phyloP scores from a whole-genome alignment of 31 red algal genomes.

The Endocladia muricata region DNA sequence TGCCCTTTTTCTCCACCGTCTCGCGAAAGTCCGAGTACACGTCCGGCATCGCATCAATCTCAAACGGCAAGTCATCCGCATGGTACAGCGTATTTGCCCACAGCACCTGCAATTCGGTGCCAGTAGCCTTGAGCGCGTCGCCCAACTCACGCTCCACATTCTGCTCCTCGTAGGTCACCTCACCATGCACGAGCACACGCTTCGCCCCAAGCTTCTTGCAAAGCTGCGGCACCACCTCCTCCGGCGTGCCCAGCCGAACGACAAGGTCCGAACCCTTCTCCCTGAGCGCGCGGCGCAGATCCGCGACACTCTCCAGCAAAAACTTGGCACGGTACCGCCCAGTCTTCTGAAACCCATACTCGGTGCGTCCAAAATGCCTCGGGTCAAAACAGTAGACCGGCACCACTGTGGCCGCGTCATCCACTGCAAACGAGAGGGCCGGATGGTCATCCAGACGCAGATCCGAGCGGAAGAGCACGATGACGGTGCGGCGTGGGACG shows the following conservation, averaged over 20 bases:
- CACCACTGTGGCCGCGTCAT: conserved; percentile 73
- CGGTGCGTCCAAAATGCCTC: conserved; percentile 92
- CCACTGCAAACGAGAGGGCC: conserved; percentile 70
- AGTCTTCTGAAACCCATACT: conserved; percentile 99
- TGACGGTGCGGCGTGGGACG: conserved; percentile 34
- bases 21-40: conserved; percentile 95
- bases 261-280: conserved; percentile 81
- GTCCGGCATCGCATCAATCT: conserved; percentile 84
- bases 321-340: conserved; percentile 95
- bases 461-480: conserved; percentile 93
- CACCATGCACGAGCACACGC: conserved; percentile 75
- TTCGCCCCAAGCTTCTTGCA: conserved; percentile 41
- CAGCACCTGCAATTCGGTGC: conserved; percentile 51
- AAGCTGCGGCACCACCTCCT: conserved; percentile 73
- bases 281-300: conserved; percentile 71
- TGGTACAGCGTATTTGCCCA: conserved; percentile 97
- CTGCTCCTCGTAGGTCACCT: conserved; percentile 92
- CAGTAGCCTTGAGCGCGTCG: conserved; percentile 61
- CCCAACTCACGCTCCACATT: conserved; percentile 57
- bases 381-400: conserved; percentile 98
- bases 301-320: conserved; percentile 80
- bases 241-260: conserved; percentile 80
- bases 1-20: conserved; percentile 66
- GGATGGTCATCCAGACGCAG: conserved; percentile 95
- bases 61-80: conserved; percentile 92